Percentiles rank a stretch among this genome's conserved stretches.
phyloP scores from a whole-genome alignment of 1,284 basidiomycete genomes.

The Cryptococcus sp. region DNA sequence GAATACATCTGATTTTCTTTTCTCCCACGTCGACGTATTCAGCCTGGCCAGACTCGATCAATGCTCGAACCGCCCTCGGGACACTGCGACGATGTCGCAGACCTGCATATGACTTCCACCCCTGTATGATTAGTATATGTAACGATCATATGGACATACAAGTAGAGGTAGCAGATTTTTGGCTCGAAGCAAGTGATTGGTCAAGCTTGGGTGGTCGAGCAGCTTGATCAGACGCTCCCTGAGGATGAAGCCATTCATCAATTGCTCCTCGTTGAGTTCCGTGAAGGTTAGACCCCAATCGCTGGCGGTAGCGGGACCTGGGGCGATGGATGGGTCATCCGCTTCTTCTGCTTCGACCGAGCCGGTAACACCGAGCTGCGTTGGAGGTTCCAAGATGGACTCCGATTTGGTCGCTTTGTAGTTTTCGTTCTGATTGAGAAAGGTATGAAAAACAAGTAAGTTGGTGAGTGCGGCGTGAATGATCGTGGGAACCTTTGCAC shows the following conservation, averaged over 20 bases:
- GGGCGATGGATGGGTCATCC: slow-evolving; percentile 3
- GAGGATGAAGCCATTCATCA: slow-evolving; percentile 32
- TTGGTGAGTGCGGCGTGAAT: slow-evolving; percentile 33
- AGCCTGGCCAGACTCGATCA: slow-evolving; percentile 28
- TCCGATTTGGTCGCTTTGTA: slow-evolving; percentile 11
- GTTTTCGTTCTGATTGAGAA: slow-evolving; percentile 33
- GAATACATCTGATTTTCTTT: slow-evolving; percentile 24
- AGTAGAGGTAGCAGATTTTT: slow-evolving; percentile 25
- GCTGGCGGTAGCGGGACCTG: slow-evolving; percentile 1
- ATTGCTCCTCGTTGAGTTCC: slow-evolving; percentile 29
- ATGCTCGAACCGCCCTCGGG: slow-evolving; percentile 20
- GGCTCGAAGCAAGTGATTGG: slow-evolving; percentile 36
- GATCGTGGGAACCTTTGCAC: slow-evolving; percentile 35
- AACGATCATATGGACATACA: slow-evolving; percentile 17
- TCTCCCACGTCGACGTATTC: slow-evolving; percentile 35
- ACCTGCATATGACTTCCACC: slow-evolving; percentile 15
- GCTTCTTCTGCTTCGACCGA: slow-evolving; percentile 9
- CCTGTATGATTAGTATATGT: slow-evolving; percentile 13
- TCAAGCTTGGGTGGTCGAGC: slow-evolving; percentile 36
- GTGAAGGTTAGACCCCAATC: slow-evolving; percentile 27
- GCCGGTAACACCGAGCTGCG: neutral
- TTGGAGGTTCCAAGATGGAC: neutral
- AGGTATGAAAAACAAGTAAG: slow-evolving; percentile 35
- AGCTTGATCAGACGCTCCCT: slow-evolving; percentile 34
- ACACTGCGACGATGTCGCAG: slow-evolving; percentile 29